A percentile compares a stretch with the other conserved stretches of the same genome.
phyloP scores from a whole-genome alignment of 192 early-diverging fungal genomes.

The Funneliformis mosseae region DNA sequence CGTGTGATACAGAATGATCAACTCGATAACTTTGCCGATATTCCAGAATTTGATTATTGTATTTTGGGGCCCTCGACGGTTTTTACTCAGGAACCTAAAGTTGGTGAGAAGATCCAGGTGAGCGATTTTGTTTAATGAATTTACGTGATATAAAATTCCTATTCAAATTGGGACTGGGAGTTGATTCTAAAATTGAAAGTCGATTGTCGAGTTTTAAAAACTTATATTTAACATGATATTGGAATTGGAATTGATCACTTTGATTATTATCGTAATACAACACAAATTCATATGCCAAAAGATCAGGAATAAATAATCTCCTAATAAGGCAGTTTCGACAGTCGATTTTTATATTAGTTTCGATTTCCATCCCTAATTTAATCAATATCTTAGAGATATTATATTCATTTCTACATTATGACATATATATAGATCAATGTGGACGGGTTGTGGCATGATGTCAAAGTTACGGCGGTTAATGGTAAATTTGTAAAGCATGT shows the following conservation, averaged over 20 bases:
- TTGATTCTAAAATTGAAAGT: background rate
- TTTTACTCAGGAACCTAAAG: slow-evolving; percentile 28
- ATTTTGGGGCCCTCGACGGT: slow-evolving; percentile 23
- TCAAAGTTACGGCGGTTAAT: slow-evolving; percentile 21
- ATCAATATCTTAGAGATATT: background rate
- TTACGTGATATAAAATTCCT: background rate
- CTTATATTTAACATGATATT: background rate
- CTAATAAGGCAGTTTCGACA: no score
- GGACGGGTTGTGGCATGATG: slow-evolving; percentile 28
- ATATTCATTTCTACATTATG: background rate
- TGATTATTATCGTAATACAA: no score
- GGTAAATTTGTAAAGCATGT: slow-evolving; percentile 15
- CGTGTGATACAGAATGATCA: background rate
- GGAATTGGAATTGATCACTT: no score
- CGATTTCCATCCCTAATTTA: background rate
- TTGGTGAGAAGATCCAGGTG: slow-evolving; percentile 33
- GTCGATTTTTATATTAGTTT: no score
- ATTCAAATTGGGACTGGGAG: background rate
- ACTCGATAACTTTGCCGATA: background rate
- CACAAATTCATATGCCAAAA: no score
- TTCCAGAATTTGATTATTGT: slow-evolving; percentile 12
- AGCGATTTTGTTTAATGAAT: background rate
- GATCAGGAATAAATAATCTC: no score
- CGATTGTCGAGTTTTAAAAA: background rate
- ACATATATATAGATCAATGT: background rate